Percentiles rank a stretch among this genome's conserved stretches.
Evolutionary conservation across 352 stramenopile species (phyloP).

Genomic region (Globisporangium abappressorium): DNA sequence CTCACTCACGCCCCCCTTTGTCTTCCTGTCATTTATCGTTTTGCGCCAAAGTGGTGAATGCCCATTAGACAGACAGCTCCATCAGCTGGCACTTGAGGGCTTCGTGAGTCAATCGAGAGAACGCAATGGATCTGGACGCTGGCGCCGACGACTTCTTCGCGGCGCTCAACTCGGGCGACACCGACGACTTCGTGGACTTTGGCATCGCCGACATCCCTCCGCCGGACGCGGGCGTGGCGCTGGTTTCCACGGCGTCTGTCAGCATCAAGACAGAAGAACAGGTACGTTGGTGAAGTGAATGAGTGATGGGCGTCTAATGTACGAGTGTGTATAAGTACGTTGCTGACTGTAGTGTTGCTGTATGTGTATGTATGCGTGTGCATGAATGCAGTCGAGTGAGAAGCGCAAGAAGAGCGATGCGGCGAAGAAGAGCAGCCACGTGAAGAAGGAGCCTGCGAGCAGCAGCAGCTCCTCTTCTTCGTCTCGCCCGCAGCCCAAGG

Average conservation of each 20-base stretch:
- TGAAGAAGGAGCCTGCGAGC: conserved; percentile 36
- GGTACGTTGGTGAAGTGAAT: conserved; percentile 1
- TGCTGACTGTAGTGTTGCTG: not conserved
- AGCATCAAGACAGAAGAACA: conserved; percentile 15
- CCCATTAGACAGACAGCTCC: not conserved
- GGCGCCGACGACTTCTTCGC: conserved; percentile 82
- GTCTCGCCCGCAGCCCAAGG: conserved; percentile 30
- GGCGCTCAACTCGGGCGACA: conserved; percentile 62
- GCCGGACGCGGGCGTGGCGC: conserved; percentile 14
- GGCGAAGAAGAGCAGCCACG: conserved; percentile 28
- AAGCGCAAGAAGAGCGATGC: conserved; percentile 53
- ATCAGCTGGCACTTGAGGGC: not conserved
- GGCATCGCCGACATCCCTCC: conserved; percentile 22
- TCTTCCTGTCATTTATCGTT: conserved; percentile 10
- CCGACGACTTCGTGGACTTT: conserved; percentile 60
- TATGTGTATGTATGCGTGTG: not conserved
- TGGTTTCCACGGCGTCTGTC: not conserved
- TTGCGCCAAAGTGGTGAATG: conserved; percentile 3
- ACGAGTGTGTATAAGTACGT: not conserved
- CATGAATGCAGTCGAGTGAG: conserved; percentile 12
- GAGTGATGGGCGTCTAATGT: not conserved
- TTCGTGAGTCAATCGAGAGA: not conserved
- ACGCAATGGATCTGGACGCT: conserved; percentile 67
- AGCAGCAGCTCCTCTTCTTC: conserved; percentile 15
- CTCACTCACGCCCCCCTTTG: not conserved